A percentile compares a stretch with the other conserved stretches of the same genome.
phyloP scores from a whole-genome alignment of 2,329 filamentous ascomycete species.

The Fusarium proliferatum region DNA sequence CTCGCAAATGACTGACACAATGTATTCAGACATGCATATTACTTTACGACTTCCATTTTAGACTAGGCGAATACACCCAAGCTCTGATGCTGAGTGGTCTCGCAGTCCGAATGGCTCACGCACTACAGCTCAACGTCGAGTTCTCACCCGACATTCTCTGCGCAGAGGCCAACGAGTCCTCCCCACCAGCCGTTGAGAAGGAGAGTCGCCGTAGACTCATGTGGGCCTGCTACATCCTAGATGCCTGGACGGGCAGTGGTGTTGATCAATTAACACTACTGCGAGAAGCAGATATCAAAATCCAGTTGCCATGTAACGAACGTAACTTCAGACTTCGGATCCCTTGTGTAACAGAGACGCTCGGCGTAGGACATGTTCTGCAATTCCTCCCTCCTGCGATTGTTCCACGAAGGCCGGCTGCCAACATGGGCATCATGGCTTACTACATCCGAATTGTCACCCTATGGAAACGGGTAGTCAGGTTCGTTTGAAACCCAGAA shows the following conservation, averaged over 20 bases:
- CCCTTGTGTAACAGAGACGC: slow-evolving; percentile 53
- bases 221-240: slow-evolving; percentile 57
- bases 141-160: slow-evolving; percentile 53
- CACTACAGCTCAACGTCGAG: slow-evolving; percentile 54
- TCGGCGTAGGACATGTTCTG: slow-evolving; percentile 54
- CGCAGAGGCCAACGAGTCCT: slow-evolving; percentile 45
- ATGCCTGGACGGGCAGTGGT: slow-evolving; percentile 55
- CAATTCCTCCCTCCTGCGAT: slow-evolving; percentile 54
- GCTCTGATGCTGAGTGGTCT: slow-evolving; percentile 56
- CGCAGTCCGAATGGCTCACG: slow-evolving; percentile 55
- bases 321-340: slow-evolving; percentile 56
- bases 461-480: slow-evolving; percentile 55
- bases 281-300: slow-evolving; percentile 55
- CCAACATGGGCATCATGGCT: slow-evolving; percentile 58
- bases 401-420: slow-evolving; percentile 53
- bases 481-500: slow-evolving; percentile 42
- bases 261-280: slow-evolving; percentile 54
- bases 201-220: slow-evolving; percentile 55
- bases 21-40: slow-evolving; percentile 50
- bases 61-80: slow-evolving; percentile 53
- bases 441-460: slow-evolving; percentile 56
- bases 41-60: slow-evolving; percentile 55
- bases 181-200: slow-evolving; percentile 51
- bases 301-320: slow-evolving; percentile 55
- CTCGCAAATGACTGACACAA: background rate